Evolutionary conservation across 2,329 filamentous ascomycete genomes (phyloP).

Genomic region (Fusarium sp.): DNA sequence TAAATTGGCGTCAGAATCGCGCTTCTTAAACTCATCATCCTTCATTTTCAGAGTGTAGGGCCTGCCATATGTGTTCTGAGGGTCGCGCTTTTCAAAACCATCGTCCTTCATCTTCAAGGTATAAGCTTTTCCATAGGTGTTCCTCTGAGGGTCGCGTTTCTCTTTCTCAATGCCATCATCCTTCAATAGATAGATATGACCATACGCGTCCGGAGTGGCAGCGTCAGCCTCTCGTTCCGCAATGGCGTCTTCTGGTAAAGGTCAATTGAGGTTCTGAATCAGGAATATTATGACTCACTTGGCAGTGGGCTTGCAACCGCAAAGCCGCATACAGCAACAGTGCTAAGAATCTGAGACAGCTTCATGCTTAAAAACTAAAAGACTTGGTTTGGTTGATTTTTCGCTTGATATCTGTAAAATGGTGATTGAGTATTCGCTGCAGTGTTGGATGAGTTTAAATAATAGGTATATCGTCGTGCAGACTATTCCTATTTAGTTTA

Average conservation of each 20-base stretch:
- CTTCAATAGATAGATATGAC: neutral
- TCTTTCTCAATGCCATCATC: neutral
- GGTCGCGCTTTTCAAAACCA: neutral
- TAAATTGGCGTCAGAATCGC: too few relatives aligned
- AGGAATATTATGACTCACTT: rapidly evolving
- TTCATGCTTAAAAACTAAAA: neutral
- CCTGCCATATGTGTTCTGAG: neutral
- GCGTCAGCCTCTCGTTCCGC: neutral
- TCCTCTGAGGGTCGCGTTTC: neutral
- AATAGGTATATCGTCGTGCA: neutral
- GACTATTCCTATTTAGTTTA: too few relatives aligned
- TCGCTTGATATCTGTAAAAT: neutral
- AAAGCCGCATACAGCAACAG: neutral
- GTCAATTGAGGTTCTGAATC: rapidly evolving
- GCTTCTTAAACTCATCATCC: neutral
- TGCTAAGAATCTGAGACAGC: neutral
- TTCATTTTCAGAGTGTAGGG: constrained; percentile 1
- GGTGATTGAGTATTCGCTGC: rapidly evolving
- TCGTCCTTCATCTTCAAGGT: neutral
- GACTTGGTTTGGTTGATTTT: too few relatives aligned
- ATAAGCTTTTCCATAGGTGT: neutral
- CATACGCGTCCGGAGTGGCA: neutral
- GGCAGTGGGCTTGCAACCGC: neutral
- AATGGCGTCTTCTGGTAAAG: rapidly evolving
- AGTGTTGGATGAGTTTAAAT: rapidly evolving